phyloP scores from a whole-genome alignment of 1,284 basidiomycete genomes.

The Stereum hirsutum region DNA sequence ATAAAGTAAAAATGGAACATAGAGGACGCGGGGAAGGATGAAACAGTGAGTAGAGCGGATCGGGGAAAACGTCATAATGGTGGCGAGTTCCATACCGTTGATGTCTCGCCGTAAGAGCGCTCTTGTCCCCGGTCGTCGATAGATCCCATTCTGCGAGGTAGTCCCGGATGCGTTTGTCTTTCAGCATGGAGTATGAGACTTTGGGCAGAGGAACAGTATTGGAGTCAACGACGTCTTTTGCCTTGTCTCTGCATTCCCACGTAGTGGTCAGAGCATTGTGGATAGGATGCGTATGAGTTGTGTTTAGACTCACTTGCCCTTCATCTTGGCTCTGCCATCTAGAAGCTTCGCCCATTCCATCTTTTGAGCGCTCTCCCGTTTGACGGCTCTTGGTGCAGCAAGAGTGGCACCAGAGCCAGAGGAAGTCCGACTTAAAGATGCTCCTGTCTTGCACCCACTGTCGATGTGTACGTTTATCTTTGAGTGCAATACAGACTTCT shows the following conservation, averaged over 20 bases:
- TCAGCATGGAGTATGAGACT: constrained; percentile 53
- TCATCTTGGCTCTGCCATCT: constrained; percentile 29
- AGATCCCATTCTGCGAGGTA: constrained; percentile 44
- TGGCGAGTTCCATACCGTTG: constrained; percentile 32
- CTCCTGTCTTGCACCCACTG: constrained; percentile 40
- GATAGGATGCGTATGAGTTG: constrained; percentile 11
- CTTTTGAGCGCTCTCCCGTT: constrained; percentile 19
- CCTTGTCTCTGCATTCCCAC: neutral
- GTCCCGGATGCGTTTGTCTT: constrained; percentile 52
- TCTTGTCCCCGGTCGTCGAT: constrained; percentile 41
- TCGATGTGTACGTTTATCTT: constrained; percentile 57
- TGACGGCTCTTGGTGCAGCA: constrained; percentile 13
- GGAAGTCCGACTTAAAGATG: too few species aligned
- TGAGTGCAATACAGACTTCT: constrained; percentile 28
- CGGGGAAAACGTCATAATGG: neutral
- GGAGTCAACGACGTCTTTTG: constrained; percentile 20
- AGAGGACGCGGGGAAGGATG: constrained; percentile 1
- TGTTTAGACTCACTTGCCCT: constrained; percentile 29
- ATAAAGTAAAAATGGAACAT: neutral
- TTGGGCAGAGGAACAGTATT: constrained; percentile 46
- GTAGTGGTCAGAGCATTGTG: constrained; percentile 1
- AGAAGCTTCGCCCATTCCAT: constrained; percentile 47
- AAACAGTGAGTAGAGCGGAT: neutral
- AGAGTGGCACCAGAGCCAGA: neutral
- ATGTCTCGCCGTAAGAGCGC: constrained; percentile 45